phyloP scores from a whole-genome alignment of 2,329 filamentous ascomycete species.

The Chaetomium olivaceum region DNA sequence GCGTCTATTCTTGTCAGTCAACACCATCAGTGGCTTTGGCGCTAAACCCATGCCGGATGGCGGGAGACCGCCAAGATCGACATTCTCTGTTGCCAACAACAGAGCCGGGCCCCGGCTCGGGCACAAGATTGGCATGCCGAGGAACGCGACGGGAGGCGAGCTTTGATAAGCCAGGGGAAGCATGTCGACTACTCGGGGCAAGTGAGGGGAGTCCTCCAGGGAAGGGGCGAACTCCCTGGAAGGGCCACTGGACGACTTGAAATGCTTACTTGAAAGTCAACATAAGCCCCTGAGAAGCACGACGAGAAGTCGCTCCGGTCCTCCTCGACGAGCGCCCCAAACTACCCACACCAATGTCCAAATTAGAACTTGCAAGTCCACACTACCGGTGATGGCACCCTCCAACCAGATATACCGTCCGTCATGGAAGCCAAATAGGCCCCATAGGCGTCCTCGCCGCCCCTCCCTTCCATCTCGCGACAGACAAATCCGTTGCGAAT shows the following conservation, averaged over 20 bases:
- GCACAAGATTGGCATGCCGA: background rate
- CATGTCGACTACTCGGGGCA: slow-evolving; percentile 5
- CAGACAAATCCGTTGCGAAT: background rate
- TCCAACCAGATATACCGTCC: background rate
- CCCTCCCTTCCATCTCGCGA: background rate
- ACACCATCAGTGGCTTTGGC: background rate
- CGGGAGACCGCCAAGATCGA: slow-evolving; percentile 7
- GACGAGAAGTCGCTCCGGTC: background rate
- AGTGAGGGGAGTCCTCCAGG: background rate
- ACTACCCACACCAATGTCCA: background rate
- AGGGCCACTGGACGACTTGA: background rate
- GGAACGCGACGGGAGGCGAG: background rate
- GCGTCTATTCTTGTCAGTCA: slow-evolving; percentile 19
- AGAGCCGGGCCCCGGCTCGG: background rate
- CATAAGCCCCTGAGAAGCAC: slow-evolving; percentile 18
- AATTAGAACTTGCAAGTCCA: slow-evolving; percentile 1
- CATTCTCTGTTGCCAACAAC: background rate
- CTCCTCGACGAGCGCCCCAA: background rate
- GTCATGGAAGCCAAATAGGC: slow-evolving; percentile 11
- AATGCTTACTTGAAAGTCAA: slow-evolving; percentile 19
- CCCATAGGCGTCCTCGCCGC: slow-evolving; percentile 8
- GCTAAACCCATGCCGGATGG: background rate
- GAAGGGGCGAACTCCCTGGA: background rate
- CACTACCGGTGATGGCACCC: slow-evolving; percentile 3
- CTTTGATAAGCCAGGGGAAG: slow-evolving; percentile 17